Conservation (phyloP, 768 basidiomycete species). For the Phaeotremella fagi region DNA sequence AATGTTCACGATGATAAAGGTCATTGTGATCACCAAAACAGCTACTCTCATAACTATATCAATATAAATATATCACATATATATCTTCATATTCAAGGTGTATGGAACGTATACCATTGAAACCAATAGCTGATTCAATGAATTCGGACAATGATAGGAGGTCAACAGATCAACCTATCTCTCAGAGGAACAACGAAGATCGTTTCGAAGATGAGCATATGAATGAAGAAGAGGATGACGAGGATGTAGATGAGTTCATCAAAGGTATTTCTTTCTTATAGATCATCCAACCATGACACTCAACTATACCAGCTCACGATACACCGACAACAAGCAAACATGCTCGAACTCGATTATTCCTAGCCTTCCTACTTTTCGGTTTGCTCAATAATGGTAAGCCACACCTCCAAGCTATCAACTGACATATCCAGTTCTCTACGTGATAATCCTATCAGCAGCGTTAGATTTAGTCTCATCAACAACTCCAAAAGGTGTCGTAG, state of each 20-base stretch:
- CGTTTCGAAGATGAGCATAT: neutral
- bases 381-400: conserved; percentile 79
- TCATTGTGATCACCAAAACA: no score
- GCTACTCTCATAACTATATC: no score
- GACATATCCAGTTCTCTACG: conserved; percentile 68
- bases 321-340: conserved; percentile 1
- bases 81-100: neutral
- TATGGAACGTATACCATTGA: neutral
- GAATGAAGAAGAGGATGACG: conserved; percentile 15
- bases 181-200: no score
- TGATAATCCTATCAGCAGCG: conserved; percentile 93
- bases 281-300: neutral
- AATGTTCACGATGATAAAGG: no score
- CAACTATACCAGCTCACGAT: conserved; percentile 5
- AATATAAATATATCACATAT: no score
- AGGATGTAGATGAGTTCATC: conserved; percentile 19
- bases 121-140: no score
- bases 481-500: conserved; percentile 90
- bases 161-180: no score
- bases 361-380: conserved; percentile 81
- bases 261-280: conserved; percentile 1
- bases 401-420: conserved; percentile 6
- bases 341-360: conserved; percentile 28
- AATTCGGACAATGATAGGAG: no score
- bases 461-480: conserved; percentile 86